Conservation (phyloP, 2,329 filamentous ascomycete species). For the Sclerotinia trifoliorum region DNA sequence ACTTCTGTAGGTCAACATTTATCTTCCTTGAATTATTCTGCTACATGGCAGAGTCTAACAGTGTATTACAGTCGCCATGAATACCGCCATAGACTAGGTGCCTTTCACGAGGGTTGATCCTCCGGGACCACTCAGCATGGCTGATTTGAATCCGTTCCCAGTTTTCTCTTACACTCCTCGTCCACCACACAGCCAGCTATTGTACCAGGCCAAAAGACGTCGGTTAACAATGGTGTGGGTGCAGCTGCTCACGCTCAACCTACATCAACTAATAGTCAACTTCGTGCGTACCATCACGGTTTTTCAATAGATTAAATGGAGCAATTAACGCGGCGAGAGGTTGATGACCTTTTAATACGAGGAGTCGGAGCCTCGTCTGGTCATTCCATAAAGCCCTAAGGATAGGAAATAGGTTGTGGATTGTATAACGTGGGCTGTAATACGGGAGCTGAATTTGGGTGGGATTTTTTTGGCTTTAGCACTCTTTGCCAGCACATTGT, state of each 20-base stretch:
- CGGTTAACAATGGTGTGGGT: not conserved
- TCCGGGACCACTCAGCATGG: not conserved
- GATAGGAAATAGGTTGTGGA: not conserved
- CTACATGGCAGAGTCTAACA: not conserved
- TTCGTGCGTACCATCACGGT: not conserved
- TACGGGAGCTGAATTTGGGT: not conserved
- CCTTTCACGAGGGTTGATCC: not conserved
- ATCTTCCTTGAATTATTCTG: not conserved
- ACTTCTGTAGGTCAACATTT: not conserved
- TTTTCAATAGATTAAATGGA: not conserved
- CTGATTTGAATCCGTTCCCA: not conserved
- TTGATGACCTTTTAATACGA: not conserved
- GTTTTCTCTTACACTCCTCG: not conserved
- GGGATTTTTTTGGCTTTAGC: not conserved
- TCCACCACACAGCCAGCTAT: not conserved
- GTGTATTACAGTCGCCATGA: not conserved
- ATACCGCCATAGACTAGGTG: not conserved
- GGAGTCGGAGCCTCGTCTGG: not conserved
- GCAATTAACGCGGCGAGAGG: not conserved
- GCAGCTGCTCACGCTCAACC: not conserved
- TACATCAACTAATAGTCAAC: too few species aligned
- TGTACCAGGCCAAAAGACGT: not conserved
- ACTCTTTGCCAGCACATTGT: not conserved
- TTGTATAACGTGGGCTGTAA: not conserved
- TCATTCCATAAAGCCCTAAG: not conserved